Base-by-base conservation (phyloP, 805 yeast genomes). In the Lachancea mirantina region DNA sequence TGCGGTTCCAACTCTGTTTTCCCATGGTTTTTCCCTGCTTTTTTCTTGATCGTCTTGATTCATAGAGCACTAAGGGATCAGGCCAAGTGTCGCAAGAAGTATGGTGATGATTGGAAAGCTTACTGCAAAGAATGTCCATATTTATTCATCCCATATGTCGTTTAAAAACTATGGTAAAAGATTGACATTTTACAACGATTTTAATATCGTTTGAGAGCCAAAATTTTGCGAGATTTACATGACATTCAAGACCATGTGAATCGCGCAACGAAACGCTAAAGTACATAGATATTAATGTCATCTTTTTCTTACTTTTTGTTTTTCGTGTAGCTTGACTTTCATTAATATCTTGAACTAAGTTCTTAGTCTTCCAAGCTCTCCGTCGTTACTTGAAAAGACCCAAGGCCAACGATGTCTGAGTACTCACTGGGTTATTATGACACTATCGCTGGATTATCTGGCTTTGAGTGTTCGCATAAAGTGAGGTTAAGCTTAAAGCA, bases 21-120 rank as follows among this genome's bases (percentile, higher is more conserved):
- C 67, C 95, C 96, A 26, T 92, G 95, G 89, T 92, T 92, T 63
- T 89, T 81, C 76, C 96, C 98, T 4, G 65, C 68, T 14, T 92
- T 92, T 67, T 92, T 85, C 76, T 74, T 87, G 41, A 63, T 79
- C 47, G 96, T 87, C 41, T 74, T 92, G 56, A 60, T 78, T 28
- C 98, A 92, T 63, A 79, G 98, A 62, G 85, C 95, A 26, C 57
- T 67, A 44, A 80, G 98, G 65, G 98, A 92, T 64, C 73, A 78
- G 45, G 72, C 76, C 42, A 85, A 89, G 59, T 85, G 96, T 62
- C 72, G 68, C 46, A 68, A 64, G 57, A 92, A 92, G 66, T 92
- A 92, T 52, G 97, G 97, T 27, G 80, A 74, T 26, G 98, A 92
- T 62, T 92, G 96, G 96, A 81, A 74, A 41, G 74, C 73, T 55